phyloP scores from a whole-genome alignment of 305 asterid genomes.

The Fraxinus paxiana region DNA sequence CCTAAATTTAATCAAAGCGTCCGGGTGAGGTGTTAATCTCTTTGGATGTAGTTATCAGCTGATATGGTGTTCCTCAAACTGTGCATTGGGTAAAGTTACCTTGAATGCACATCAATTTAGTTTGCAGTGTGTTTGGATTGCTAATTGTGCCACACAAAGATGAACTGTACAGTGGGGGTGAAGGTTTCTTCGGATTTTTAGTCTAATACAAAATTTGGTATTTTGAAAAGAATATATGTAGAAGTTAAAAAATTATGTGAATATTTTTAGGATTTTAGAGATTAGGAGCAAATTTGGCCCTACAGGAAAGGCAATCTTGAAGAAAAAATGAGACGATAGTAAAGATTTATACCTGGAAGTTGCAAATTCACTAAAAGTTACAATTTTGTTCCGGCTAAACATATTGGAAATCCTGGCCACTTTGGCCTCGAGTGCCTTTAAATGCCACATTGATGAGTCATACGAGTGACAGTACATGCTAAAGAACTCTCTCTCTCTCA shows the following conservation, averaged over 20 bases:
- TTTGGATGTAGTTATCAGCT: slow-evolving; percentile 1
- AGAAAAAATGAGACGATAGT: neutral
- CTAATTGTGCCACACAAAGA: neutral
- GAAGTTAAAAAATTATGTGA: neutral
- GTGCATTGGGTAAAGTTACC: neutral
- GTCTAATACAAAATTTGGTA: neutral
- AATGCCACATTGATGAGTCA: neutral
- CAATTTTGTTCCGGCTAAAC: neutral
- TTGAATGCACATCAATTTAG: neutral
- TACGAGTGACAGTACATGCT: neutral
- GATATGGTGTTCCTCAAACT: neutral
- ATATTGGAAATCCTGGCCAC: neutral
- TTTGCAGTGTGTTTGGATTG: neutral
- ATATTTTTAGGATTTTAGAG: neutral
- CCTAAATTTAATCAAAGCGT: slow-evolving; percentile 3
- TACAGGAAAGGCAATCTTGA: neutral
- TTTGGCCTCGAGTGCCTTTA: neutral
- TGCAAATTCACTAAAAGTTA: slow-evolving; percentile 4
- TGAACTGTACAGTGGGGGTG: neutral
- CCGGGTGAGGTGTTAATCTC: neutral
- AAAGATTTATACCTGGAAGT: neutral
- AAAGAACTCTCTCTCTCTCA: neutral
- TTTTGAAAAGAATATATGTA: neutral
- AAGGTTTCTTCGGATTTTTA: neutral
- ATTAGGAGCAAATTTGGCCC: neutral